A percentile compares a stretch with the other conserved stretches of the same genome.
These are phyloP conservation scores for Pseudopithomyces maydicus DNA, from an alignment of 2,329 filamentous ascomycete species.

Conservation along the genomic window DNA sequence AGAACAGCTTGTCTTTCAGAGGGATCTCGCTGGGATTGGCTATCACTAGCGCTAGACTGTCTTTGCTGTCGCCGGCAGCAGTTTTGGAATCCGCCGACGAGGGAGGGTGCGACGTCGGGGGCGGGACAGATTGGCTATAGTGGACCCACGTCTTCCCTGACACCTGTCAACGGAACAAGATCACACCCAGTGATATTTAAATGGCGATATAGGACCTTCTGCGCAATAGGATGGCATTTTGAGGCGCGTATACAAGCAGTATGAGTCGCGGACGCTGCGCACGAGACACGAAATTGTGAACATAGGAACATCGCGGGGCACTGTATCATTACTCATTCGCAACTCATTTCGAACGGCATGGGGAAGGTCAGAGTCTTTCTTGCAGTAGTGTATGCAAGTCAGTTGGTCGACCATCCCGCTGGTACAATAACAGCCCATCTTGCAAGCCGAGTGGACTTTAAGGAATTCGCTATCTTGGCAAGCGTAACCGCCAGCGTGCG, in stretches of 20 bases:
- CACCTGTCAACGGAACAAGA: not conserved
- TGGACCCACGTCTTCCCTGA: not conserved
- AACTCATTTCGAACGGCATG: not conserved
- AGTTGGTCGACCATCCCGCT: not conserved
- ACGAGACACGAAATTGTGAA: not conserved
- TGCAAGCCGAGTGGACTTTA: not conserved
- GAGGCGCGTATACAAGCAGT: not conserved
- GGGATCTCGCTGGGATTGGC: constrained; percentile 20
- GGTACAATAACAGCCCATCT: not conserved
- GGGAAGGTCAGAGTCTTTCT: not conserved
- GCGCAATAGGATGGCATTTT: not conserved
- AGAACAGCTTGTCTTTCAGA: constrained; percentile 13
- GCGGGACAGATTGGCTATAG: not conserved
- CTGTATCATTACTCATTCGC: not conserved
- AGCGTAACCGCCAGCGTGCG: not conserved
- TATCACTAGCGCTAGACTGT: constrained; percentile 21
- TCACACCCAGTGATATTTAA: not conserved
- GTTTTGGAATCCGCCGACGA: constrained; percentile 10
- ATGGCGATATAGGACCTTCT: not conserved
- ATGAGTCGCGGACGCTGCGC: not conserved
- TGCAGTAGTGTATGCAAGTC: constrained; percentile 3
- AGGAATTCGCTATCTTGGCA: not conserved
- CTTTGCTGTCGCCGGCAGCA: constrained; percentile 13
- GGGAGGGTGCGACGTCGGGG: constrained; percentile 5
- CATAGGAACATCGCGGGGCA: not conserved